phyloP scores from a whole-genome alignment of 306 rosid species.

The Quercus engelmannii region DNA sequence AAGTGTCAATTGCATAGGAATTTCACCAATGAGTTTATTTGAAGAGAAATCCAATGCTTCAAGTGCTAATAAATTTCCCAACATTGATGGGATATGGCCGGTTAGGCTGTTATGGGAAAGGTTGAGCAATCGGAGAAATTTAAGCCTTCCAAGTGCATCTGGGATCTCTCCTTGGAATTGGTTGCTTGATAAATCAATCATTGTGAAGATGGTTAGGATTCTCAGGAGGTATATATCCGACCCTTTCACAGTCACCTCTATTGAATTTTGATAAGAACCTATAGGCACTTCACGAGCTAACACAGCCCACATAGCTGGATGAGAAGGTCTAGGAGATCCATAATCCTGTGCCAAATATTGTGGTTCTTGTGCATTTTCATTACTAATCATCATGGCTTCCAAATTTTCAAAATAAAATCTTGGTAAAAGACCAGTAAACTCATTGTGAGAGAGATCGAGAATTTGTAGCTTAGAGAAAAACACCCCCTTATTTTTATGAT shows the following conservation, averaged over 20 bases:
- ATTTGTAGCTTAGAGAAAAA: slow-evolving; percentile 24
- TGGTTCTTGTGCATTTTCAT: too few relatives aligned
- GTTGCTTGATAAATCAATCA: slow-evolving; percentile 40
- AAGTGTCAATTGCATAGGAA: slow-evolving; percentile 19
- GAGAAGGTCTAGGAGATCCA: too few relatives aligned
- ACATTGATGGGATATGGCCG: slow-evolving; percentile 25
- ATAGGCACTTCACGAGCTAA: too few relatives aligned
- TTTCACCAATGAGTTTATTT: not conserved
- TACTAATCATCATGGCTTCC: too few relatives aligned
- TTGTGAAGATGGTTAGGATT: slow-evolving; percentile 15
- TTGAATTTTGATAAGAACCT: not conserved
- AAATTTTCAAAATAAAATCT: too few relatives aligned
- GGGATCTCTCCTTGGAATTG: slow-evolving; percentile 36
- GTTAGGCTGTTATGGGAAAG: slow-evolving; percentile 29
- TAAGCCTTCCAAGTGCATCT: slow-evolving; percentile 12
- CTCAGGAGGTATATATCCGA: accelerated
- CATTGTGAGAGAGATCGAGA: slow-evolving; percentile 32
- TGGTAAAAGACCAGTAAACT: not conserved
- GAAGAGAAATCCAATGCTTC: slow-evolving; percentile 40
- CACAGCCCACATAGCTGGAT: too few relatives aligned
- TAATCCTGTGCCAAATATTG: too few relatives aligned
- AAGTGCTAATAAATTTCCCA: slow-evolving; percentile 20
- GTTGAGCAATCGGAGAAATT: slow-evolving; percentile 26
- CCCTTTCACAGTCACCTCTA: slow-evolving; percentile 28
- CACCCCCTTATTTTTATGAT: not conserved